Evolutionary conservation across 2,329 filamentous ascomycete genomes (phyloP).

Genomic region (Alternaria atra): DNA sequence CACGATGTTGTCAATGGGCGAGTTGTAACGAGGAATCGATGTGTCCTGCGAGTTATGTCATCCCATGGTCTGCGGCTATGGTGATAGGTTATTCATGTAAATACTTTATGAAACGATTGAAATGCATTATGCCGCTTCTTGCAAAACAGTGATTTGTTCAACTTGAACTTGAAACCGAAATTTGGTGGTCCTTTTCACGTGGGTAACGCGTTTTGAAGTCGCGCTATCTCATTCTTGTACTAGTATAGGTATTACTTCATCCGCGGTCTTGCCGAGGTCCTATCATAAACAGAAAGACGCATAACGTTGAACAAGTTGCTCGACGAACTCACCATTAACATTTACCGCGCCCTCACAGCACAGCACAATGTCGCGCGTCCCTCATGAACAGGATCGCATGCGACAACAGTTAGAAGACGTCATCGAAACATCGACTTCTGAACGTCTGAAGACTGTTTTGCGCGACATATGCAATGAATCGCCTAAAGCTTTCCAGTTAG

Average conservation of each 20-base stretch:
- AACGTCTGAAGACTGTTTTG: background rate
- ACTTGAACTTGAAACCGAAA: background rate
- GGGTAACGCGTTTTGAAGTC: background rate
- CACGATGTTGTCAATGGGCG: background rate
- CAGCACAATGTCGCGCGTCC: background rate
- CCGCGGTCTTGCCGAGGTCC: background rate
- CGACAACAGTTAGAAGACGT: background rate
- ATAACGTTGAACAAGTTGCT: background rate
- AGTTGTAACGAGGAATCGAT: conserved; percentile 2
- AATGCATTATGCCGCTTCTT: background rate
- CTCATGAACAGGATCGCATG: background rate
- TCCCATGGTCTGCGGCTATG: background rate
- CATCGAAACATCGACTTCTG: background rate
- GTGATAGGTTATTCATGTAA: background rate
- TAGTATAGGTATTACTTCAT: background rate
- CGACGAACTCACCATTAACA: background rate
- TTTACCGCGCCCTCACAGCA: background rate
- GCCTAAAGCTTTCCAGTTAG: background rate
- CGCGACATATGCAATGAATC: background rate
- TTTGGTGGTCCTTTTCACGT: background rate
- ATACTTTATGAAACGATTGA: background rate
- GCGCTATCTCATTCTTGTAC: background rate
- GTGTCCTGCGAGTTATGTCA: background rate
- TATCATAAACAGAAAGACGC: background rate
- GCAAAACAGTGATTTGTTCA: background rate